Percentiles rank a stretch among this genome's conserved stretches.
Conservation (phyloP, 345 rosid genomes). For the Pugionium dolabratum region DNA sequence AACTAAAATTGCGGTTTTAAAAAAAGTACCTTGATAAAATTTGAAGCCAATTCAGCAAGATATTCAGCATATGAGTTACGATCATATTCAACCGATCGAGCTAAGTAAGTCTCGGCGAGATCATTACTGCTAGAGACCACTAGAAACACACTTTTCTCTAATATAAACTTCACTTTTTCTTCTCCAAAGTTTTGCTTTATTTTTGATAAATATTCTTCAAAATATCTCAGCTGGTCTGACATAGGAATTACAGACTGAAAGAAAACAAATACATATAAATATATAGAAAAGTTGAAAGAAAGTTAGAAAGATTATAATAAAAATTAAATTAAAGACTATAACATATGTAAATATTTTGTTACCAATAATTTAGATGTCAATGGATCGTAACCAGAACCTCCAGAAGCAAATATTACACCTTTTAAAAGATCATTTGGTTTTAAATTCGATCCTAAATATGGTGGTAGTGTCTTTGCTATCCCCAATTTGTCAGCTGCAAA, state of each 20-base stretch:
- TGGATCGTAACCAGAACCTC: constrained; percentile 41
- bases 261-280: no score
- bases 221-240: constrained; percentile 35
- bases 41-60: constrained; percentile 23
- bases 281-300: not conserved
- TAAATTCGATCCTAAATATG: constrained; percentile 26
- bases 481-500: constrained; percentile 29
- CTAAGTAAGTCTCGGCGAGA: constrained; percentile 34
- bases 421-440: constrained; percentile 32
- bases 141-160: constrained; percentile 34
- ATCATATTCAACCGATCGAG: not conserved
- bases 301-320: not conserved
- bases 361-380: constrained; percentile 34
- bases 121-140: constrained; percentile 41
- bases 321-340: not conserved
- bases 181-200: constrained; percentile 33
- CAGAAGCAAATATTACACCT: constrained; percentile 37
- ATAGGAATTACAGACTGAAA: constrained; percentile 28
- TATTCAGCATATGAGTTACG: constrained; percentile 32
- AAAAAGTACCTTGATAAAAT: constrained; percentile 25
- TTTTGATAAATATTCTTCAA: constrained; percentile 35
- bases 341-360: not conserved
- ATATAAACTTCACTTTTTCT: constrained; percentile 29
- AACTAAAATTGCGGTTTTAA: not conserved
- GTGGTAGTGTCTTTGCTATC: constrained; percentile 36